A percentile compares a stretch with the other conserved stretches of the same genome.
These are phyloP conservation scores for Penicillium sp. DNA, from an alignment of 2,329 filamentous ascomycete species.

Conservation along the genomic window DNA sequence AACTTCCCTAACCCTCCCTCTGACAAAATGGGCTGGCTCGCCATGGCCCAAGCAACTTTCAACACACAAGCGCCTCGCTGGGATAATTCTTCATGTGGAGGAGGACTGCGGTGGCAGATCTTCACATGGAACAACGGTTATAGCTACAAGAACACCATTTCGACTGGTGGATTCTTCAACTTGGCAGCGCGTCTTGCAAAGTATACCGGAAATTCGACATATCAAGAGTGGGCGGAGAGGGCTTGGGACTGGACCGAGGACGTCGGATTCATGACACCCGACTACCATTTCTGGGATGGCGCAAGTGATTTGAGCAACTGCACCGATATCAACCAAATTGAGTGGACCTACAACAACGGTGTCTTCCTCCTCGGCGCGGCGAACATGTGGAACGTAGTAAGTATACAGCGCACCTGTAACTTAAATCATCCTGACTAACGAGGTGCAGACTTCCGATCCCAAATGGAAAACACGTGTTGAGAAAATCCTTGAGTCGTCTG, in stretches of 20 bases:
- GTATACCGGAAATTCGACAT: constrained; percentile 34
- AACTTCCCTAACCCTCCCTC: constrained; percentile 45
- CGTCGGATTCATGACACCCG: constrained; percentile 53
- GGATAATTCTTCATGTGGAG: constrained; percentile 66
- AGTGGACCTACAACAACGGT: constrained; percentile 61
- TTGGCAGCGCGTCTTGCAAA: constrained; percentile 31
- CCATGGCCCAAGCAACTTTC: constrained; percentile 75
- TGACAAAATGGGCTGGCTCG: constrained; percentile 72
- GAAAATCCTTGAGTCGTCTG: constrained; percentile 56
- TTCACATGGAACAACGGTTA: constrained; percentile 37
- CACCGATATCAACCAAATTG: constrained; percentile 50
- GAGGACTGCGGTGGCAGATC: constrained; percentile 59
- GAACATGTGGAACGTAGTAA: constrained; percentile 56
- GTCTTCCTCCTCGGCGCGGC: constrained; percentile 58
- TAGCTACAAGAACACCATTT: constrained; percentile 37
- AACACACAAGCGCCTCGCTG: constrained; percentile 74
- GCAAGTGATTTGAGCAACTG: constrained; percentile 55
- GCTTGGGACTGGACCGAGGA: constrained; percentile 59
- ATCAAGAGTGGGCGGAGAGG: constrained; percentile 65
- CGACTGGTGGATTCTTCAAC: constrained; percentile 35
- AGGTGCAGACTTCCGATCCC: constrained; percentile 34
- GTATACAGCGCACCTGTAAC: constrained; percentile 11
- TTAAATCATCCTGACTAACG: background rate
- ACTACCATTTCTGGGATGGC: constrained; percentile 58
- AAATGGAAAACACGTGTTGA: constrained; percentile 56